These are phyloP conservation scores for Bocquillonia castaneifolia DNA, from an alignment of 441 rosid species.

Conservation along the genomic window DNA sequence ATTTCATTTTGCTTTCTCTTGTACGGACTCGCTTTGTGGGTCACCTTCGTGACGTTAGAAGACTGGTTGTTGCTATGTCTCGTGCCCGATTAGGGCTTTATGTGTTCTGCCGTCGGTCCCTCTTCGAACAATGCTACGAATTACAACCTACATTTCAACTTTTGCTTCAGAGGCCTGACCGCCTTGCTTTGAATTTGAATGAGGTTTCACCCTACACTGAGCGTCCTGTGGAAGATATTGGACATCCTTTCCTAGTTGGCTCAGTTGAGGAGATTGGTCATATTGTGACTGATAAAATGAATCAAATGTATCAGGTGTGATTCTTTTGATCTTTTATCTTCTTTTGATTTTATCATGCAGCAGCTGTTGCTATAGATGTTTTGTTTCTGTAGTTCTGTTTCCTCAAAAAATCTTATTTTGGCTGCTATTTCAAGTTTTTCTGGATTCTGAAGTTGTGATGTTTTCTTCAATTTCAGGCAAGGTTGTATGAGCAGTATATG, in stretches of 20 bases:
- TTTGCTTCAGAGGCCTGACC: constrained; percentile 81
- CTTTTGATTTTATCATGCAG: too few relatives aligned
- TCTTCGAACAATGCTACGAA: constrained; percentile 96
- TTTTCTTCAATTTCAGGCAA: constrained; percentile 23
- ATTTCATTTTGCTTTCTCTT: constrained; percentile 83
- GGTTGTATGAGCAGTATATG: constrained; percentile 32
- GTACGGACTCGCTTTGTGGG: constrained; percentile 97
- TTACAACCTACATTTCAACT: constrained; percentile 88
- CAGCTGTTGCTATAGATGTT: background rate
- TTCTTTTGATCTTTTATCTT: background rate
- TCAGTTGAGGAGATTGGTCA: constrained; percentile 70
- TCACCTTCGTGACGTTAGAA: constrained; percentile 95
- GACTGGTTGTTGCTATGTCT: constrained; percentile 97
- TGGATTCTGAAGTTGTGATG: background rate
- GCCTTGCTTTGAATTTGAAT: constrained; percentile 57
- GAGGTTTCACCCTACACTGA: constrained; percentile 72
- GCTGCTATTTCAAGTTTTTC: constrained; percentile 2
- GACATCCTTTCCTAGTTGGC: constrained; percentile 54
- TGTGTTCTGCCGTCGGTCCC: constrained; percentile 85
- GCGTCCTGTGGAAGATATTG: constrained; percentile 65
- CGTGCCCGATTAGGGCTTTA: constrained; percentile 95
- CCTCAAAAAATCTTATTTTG: background rate
- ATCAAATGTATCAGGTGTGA: constrained; percentile 61
- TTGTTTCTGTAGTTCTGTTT: background rate
- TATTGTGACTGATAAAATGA: constrained; percentile 52